A percentile compares a stretch with the other conserved stretches of the same genome.
Conservation (phyloP, 2,329 filamentous ascomycete species). For the Endocalyx cinctus region DNA sequence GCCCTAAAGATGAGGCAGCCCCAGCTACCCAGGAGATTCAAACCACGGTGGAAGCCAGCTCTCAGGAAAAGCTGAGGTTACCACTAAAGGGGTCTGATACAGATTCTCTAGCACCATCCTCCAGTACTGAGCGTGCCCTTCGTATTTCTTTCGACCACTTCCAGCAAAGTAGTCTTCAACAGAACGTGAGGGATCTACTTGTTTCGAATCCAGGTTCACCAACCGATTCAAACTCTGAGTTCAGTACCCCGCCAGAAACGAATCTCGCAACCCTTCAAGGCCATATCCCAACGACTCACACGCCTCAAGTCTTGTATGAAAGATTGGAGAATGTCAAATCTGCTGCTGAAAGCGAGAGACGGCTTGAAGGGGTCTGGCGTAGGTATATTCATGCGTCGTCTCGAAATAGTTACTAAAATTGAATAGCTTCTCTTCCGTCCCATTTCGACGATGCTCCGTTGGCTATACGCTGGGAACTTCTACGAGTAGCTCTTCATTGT, state of each 20-base stretch:
- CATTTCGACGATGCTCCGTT: constrained; percentile 42
- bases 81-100: constrained; percentile 11
- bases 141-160: constrained; percentile 13
- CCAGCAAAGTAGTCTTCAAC: constrained; percentile 7
- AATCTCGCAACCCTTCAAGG: too few relatives aligned
- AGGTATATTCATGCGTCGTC: constrained; percentile 8
- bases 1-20: constrained; percentile 11
- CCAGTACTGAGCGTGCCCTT: constrained; percentile 19
- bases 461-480: constrained; percentile 48
- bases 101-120: constrained; percentile 18
- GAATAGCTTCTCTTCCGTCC: constrained; percentile 28
- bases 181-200: constrained; percentile 6
- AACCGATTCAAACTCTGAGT: constrained; percentile 11
- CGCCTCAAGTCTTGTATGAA: too few relatives aligned
- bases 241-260: constrained; percentile 2
- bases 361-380: constrained; percentile 26
- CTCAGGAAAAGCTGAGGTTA: constrained; percentile 15
- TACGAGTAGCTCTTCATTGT: constrained; percentile 43
- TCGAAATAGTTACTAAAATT: constrained; percentile 2
- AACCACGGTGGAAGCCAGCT: constrained; percentile 28
- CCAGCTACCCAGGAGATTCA: constrained; percentile 27
- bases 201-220: too few relatives aligned
- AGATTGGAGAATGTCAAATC: too few relatives aligned
- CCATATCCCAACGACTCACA: too few relatives aligned
- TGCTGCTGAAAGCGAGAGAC: too few relatives aligned